phyloP scores from a whole-genome alignment of 768 basidiomycete genomes.

The Russula sp. region DNA sequence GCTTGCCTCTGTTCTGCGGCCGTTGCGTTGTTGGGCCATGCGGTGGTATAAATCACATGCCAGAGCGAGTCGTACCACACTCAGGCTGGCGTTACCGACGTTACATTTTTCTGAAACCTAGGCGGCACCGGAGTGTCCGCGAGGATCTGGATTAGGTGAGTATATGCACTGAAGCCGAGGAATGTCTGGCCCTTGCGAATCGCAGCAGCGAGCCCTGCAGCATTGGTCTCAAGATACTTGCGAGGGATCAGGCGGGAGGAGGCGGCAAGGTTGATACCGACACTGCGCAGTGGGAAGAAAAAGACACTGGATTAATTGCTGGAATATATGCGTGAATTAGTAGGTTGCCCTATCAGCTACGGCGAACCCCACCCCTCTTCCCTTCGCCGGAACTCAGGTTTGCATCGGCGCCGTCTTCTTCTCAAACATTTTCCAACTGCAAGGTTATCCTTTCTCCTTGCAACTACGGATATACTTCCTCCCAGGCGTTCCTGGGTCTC shows the following conservation, averaged over 20 bases:
- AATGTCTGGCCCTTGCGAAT: background rate
- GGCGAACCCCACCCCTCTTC: too few species aligned
- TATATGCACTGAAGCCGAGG: background rate
- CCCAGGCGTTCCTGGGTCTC: too few species aligned
- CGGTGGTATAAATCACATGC: conserved; percentile 3
- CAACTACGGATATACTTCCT: too few species aligned
- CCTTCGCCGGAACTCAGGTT: too few species aligned
- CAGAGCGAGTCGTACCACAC: conserved; percentile 10
- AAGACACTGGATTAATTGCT: background rate
- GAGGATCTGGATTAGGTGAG: background rate
- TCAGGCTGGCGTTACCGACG: background rate
- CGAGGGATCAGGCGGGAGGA: background rate
- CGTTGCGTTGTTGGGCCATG: background rate
- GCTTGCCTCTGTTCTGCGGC: background rate
- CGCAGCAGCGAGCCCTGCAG: background rate
- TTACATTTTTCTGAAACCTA: background rate
- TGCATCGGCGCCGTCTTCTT: too few species aligned
- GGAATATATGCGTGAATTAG: too few species aligned
- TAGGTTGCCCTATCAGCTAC: too few species aligned
- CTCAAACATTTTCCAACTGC: too few species aligned
- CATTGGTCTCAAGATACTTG: background rate
- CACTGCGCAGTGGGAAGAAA: background rate
- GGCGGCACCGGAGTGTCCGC: background rate
- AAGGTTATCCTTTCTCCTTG: too few species aligned
- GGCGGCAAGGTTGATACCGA: background rate